These are phyloP conservation scores for Rhytidhysteron rufulum DNA, from an alignment of 2,329 filamentous ascomycete species.

Conservation along the genomic window DNA sequence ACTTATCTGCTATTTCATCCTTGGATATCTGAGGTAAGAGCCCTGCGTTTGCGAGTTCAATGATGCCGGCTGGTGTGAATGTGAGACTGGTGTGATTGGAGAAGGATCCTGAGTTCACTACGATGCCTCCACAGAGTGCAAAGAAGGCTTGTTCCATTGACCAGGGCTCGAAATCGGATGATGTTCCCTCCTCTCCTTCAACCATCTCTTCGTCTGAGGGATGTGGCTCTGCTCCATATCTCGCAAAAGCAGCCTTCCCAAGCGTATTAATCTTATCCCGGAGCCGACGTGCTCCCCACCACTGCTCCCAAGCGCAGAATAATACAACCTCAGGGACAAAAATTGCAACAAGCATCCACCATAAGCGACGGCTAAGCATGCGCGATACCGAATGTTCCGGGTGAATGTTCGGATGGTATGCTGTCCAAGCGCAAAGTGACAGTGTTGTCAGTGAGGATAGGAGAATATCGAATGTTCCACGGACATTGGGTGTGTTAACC, in stretches of 20 bases:
- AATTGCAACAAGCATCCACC: conserved; percentile 18
- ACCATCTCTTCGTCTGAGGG: not conserved
- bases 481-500: conserved; percentile 11
- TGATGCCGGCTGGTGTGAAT: conserved; percentile 13
- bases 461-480: conserved; percentile 19
- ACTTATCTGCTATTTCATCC: conserved; percentile 14
- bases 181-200: not conserved
- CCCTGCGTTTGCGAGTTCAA: conserved; percentile 11
- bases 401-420: conserved; percentile 22
- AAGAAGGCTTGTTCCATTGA: conserved; percentile 15
- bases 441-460: conserved; percentile 19
- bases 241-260: conserved; percentile 3
- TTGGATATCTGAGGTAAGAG: conserved; percentile 11
- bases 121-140: conserved; percentile 16
- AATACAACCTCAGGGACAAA: conserved; percentile 19
- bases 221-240: not conserved
- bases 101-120: conserved; percentile 10
- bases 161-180: conserved; percentile 4
- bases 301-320: conserved; percentile 20
- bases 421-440: conserved; percentile 21
- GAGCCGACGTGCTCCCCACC: conserved; percentile 11
- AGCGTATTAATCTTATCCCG: conserved; percentile 7
- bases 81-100: conserved; percentile 6
- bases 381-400: not conserved
- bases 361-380: conserved; percentile 3